Evolutionary conservation across 1,284 basidiomycete species (phyloP), one percentile per base, ranked within the genome.

Genomic region (Leccinum solheimii): DNA sequence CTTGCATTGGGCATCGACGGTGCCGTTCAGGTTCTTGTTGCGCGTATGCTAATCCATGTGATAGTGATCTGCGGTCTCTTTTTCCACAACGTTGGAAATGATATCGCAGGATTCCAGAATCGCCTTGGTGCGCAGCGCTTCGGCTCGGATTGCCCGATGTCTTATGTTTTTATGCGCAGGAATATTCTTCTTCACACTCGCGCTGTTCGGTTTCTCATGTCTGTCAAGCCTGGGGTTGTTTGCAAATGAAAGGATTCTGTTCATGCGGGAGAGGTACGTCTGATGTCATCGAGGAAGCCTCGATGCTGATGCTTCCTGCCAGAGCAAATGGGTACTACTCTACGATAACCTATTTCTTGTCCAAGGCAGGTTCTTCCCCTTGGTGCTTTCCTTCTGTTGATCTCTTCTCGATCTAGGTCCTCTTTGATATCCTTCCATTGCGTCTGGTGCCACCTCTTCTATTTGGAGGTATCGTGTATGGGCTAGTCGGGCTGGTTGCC

Each of bases 321-420:
- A 94, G 95, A 66, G 88, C 96, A 1, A 99, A 99, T 68, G 95
- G 96, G 5, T 99, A 99, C 76, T 98, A 99, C 75, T 91, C 92
- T 0, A 91, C 97, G 0, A 87, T 95, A 70, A 96, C 95, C 3
- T 99, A 98, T 80, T 98, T 99, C 77, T 81, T 92, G 1, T 94
- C 95, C 63, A 98, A 98, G 83, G 90, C 83, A 64, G 40, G 75
- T 58, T 9, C n/a, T 52, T 9, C 30, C 27, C 45, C n/a, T 30
- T 40, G 5, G 19, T 30, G 21, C 13, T 52, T 19, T 4, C 4
- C 10, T 26, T n/a, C 53, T 48, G 19, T 51, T 36, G 32, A 67
- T 23, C 9, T 49, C 5, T 38, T 38, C 30, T 10, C 36, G n/a
- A 40, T 54, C 11, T 43, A 91, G 88, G 85, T 97, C 56, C 84